Percentiles rank a stretch among this genome's conserved stretches.
phyloP scores from a whole-genome alignment of 805 yeast species.

The Candida nemodendra region DNA sequence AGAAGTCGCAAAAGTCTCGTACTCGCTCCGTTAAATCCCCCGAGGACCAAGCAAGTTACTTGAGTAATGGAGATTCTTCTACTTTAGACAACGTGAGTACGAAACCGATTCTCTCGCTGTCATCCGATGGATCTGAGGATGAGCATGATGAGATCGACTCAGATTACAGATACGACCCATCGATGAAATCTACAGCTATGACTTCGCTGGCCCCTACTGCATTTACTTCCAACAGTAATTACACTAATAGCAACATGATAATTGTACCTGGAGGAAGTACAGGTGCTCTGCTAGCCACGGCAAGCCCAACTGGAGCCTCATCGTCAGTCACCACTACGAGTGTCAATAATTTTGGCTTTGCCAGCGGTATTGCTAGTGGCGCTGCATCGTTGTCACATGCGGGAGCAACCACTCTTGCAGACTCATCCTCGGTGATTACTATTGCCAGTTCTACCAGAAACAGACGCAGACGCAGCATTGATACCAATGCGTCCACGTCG shows the following conservation, averaged over 20 bases:
- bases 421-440: slow-evolving; percentile 34
- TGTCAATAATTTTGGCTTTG: no score
- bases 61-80: slow-evolving; percentile 19
- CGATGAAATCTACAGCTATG: slow-evolving; percentile 44
- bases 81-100: slow-evolving; percentile 42
- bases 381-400: slow-evolving; percentile 10
- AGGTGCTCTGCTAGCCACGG: background rate
- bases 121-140: slow-evolving; percentile 30
- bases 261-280: slow-evolving; percentile 22
- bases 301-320: slow-evolving; percentile 1
- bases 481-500: slow-evolving; percentile 59
- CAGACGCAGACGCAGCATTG: slow-evolving; percentile 34
- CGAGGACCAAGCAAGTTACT: slow-evolving; percentile 17
- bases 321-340: slow-evolving; percentile 1
- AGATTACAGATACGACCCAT: slow-evolving; percentile 23
- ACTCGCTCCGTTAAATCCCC: background rate
- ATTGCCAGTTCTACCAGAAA: slow-evolving; percentile 35
- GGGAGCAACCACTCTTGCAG: slow-evolving; percentile 14
- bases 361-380: slow-evolving; percentile 8
- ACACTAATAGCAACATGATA: slow-evolving; percentile 17
- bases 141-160: slow-evolving; percentile 18
- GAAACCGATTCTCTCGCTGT: slow-evolving; percentile 45
- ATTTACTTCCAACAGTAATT: slow-evolving; percentile 18
- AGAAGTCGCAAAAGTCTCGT: background rate
- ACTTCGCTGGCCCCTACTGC: slow-evolving; percentile 47